phyloP scores from a whole-genome alignment of 2,329 filamentous ascomycete species.

The Xenoacremonium recifei region DNA sequence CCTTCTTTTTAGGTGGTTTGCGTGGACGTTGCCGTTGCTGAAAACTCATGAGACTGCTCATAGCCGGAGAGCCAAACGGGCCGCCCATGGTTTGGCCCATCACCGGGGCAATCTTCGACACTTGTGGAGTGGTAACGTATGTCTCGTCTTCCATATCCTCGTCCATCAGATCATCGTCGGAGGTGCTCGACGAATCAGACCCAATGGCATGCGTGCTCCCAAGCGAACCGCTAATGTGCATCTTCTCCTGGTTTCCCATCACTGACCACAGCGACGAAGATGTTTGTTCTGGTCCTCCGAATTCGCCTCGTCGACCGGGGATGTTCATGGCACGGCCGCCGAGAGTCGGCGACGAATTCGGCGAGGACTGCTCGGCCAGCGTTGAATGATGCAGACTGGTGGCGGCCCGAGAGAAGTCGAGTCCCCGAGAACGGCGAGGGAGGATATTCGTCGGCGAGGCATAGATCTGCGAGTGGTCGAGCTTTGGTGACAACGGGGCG shows the following conservation, averaged over 20 bases:
- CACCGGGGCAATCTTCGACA: conserved; percentile 56
- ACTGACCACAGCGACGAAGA: conserved; percentile 71
- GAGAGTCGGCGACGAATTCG: conserved; percentile 86
- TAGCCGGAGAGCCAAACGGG: conserved; percentile 68
- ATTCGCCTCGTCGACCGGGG: conserved; percentile 51
- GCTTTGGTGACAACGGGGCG: conserved; percentile 78
- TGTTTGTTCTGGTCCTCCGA: conserved; percentile 58
- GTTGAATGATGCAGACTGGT: conserved; percentile 96
- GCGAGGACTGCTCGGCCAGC: conserved; percentile 81
- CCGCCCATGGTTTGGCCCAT: conserved; percentile 50
- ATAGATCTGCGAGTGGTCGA: conserved; percentile 82
- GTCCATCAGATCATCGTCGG: conserved; percentile 67
- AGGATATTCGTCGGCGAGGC: conserved; percentile 85
- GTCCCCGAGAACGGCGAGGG: conserved; percentile 81
- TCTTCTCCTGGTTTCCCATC: conserved; percentile 67
- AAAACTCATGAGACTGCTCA: conserved; percentile 80
- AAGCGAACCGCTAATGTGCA: conserved; percentile 71
- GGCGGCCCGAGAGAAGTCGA: conserved; percentile 91
- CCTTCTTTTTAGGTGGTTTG: conserved; percentile 61
- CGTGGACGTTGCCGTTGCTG: conserved; percentile 72
- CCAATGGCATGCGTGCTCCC: conserved; percentile 73
- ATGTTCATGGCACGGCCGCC: conserved; percentile 65
- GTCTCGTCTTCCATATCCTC: conserved; percentile 77
- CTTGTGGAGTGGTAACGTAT: conserved; percentile 80
- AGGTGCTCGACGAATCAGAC: conserved; percentile 75